phyloP scores from a whole-genome alignment of 2,329 filamentous ascomycete genomes.

The Aspergillus puulaauensis region DNA sequence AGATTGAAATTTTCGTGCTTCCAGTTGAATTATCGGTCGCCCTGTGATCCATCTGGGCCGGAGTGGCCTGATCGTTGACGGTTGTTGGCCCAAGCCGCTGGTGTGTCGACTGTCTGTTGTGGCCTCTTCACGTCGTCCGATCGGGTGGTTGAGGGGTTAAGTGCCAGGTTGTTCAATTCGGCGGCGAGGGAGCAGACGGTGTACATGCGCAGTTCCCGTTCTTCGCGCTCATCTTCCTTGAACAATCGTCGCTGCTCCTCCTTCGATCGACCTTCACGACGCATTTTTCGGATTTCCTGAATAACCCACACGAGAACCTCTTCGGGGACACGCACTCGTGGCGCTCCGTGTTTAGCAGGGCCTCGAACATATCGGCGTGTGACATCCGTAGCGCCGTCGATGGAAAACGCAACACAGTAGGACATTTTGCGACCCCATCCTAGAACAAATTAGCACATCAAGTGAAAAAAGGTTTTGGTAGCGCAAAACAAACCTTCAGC shows the following conservation, averaged over 20 bases:
- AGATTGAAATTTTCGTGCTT: background rate
- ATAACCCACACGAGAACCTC: conserved; percentile 88
- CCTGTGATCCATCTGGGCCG: conserved; percentile 33
- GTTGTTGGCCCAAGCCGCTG: conserved; percentile 33
- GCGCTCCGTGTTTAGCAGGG: conserved; percentile 59
- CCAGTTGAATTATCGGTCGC: conserved; percentile 28
- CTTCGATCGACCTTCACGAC: conserved; percentile 81
- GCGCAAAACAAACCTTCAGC: conserved; percentile 64
- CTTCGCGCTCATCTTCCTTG: conserved; percentile 51
- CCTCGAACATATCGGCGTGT: conserved; percentile 63
- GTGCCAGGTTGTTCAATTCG: conserved; percentile 45
- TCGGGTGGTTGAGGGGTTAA: conserved; percentile 22
- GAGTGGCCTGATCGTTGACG: conserved; percentile 32
- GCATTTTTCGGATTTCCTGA: conserved; percentile 83
- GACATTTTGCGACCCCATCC: conserved; percentile 95
- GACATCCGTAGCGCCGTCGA: conserved; percentile 72
- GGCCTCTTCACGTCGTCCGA: conserved; percentile 44
- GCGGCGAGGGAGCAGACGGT: conserved; percentile 46
- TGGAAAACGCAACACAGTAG: conserved; percentile 95
- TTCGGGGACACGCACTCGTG: conserved; percentile 78
- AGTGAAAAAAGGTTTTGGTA: background rate
- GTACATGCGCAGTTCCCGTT: conserved; percentile 47
- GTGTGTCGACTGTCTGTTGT: conserved; percentile 34
- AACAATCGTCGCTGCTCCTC: conserved; percentile 57
- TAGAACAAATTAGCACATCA: conserved; percentile 28